A percentile compares a stretch with the other conserved stretches of the same genome.
Evolutionary conservation across 169 alveolate species (phyloP).

Genomic region (Fabrea salina): DNA sequence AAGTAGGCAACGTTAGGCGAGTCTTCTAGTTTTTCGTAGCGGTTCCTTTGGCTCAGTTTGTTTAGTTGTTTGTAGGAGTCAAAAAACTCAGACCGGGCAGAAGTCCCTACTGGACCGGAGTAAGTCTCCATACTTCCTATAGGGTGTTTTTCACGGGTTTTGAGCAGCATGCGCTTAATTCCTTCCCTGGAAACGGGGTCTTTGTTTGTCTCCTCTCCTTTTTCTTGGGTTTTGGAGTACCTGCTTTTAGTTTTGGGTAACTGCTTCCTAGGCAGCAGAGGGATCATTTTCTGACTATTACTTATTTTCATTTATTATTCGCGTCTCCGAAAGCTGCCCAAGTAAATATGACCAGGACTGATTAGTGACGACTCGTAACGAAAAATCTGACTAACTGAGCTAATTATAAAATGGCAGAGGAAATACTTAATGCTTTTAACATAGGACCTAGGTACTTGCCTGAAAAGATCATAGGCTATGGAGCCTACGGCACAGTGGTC

Average conservation of each 20-base stretch:
- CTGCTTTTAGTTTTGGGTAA: no score
- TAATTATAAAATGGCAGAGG: conserved; percentile 14
- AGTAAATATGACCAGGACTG: no score
- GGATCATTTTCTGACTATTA: no score
- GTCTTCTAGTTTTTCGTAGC: not conserved
- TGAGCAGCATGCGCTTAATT: not conserved
- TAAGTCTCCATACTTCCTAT: conserved; percentile 13
- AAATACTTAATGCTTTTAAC: conserved; percentile 25
- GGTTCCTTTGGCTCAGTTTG: conserved; percentile 5
- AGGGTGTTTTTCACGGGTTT: not conserved
- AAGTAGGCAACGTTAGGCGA: conserved; percentile 25
- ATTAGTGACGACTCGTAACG: no score
- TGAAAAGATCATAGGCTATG: conserved; percentile 59
- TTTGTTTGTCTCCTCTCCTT: no score
- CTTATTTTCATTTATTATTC: no score
- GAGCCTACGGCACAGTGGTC: conserved; percentile 74
- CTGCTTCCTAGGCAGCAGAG: no score
- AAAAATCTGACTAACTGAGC: no score
- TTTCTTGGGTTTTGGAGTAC: no score
- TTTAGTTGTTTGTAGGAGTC: not conserved
- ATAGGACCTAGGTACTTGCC: conserved; percentile 49
- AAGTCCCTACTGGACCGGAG: conserved; percentile 1
- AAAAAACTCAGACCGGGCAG: conserved; percentile 4
- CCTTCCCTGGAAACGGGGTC: no score
- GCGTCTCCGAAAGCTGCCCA: no score